Evolutionary conservation across 2,329 filamentous ascomycete species (phyloP).

Genomic region (Coniochaeta pulveracea): DNA sequence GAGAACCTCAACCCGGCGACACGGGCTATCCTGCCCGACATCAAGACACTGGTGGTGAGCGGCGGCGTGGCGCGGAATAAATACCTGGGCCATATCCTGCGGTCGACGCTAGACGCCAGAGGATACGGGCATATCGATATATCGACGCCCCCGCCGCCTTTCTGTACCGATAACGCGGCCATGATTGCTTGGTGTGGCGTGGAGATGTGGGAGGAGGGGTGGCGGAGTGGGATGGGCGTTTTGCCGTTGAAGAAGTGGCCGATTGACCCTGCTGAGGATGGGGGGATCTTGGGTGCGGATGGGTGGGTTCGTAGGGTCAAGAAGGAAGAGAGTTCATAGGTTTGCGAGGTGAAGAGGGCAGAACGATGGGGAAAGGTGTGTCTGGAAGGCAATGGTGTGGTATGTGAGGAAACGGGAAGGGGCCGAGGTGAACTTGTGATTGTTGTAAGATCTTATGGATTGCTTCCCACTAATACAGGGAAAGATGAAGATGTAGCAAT

Average conservation of each 20-base stretch:
- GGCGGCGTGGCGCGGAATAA: constrained; percentile 84
- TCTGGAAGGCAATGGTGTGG: neutral
- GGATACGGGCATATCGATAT: constrained; percentile 55
- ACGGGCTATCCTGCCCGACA: neutral
- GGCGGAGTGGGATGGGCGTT: constrained; percentile 48
- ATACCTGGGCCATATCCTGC: constrained; percentile 60
- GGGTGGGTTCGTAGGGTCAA: constrained; percentile 30
- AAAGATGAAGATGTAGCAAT: neutral
- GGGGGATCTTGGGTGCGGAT: constrained; percentile 54
- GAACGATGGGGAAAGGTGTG: neutral
- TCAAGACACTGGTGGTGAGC: constrained; percentile 64
- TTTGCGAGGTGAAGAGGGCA: neutral
- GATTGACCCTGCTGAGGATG: constrained; percentile 48
- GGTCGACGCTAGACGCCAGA: constrained; percentile 47
- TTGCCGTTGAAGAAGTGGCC: constrained; percentile 59
- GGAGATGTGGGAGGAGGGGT: constrained; percentile 83
- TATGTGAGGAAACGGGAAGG: neutral
- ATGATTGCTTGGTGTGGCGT: constrained; percentile 95
- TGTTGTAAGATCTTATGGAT: too few species aligned
- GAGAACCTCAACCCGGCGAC: neutral
- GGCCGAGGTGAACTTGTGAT: too few species aligned
- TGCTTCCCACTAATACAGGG: too few species aligned
- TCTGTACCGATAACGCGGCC: constrained; percentile 92
- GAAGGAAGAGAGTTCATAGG: constrained; percentile 2
- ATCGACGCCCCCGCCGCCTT: constrained; percentile 59